Evolutionary conservation across 345 rosid species (phyloP).

Genomic region (Syzygium aromaticum): DNA sequence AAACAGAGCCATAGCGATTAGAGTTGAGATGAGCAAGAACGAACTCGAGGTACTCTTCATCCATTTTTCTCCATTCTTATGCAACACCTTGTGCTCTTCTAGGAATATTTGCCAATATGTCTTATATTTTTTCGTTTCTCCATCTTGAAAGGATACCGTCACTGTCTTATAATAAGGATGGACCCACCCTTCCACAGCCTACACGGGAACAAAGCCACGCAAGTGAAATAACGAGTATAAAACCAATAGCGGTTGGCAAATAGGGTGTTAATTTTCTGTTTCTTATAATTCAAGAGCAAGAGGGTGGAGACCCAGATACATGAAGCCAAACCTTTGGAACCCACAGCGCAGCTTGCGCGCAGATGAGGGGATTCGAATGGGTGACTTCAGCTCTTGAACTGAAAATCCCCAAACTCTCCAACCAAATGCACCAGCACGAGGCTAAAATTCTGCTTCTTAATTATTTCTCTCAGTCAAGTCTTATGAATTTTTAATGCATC

Average conservation of each 20-base stretch:
- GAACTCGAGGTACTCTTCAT: conserved; percentile 19
- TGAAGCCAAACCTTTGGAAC: not conserved
- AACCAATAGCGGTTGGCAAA: not conserved
- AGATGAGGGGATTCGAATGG: not conserved
- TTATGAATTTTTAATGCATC: too few relatives aligned
- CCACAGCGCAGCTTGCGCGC: not conserved
- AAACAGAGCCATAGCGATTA: conserved; percentile 20
- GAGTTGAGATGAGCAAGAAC: conserved; percentile 20
- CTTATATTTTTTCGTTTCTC: not conserved
- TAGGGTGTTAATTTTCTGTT: too few relatives aligned
- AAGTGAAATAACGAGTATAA: not conserved
- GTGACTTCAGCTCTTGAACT: not conserved
- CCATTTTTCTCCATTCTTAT: not conserved
- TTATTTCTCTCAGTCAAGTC: too few relatives aligned
- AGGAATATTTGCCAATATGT: not conserved
- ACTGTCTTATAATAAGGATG: not conserved
- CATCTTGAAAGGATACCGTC: not conserved
- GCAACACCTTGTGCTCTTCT: not conserved
- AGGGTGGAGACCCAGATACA: not conserved
- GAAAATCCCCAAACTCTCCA: not conserved
- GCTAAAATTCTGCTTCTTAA: too few relatives aligned
- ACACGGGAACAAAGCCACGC: too few relatives aligned
- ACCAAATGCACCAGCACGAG: too few relatives aligned
- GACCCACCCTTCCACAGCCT: not conserved
- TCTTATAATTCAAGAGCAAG: not conserved